Evolutionary conservation across 2,329 filamentous ascomycete species (phyloP).

Genomic region (Cercospora berteroae): DNA sequence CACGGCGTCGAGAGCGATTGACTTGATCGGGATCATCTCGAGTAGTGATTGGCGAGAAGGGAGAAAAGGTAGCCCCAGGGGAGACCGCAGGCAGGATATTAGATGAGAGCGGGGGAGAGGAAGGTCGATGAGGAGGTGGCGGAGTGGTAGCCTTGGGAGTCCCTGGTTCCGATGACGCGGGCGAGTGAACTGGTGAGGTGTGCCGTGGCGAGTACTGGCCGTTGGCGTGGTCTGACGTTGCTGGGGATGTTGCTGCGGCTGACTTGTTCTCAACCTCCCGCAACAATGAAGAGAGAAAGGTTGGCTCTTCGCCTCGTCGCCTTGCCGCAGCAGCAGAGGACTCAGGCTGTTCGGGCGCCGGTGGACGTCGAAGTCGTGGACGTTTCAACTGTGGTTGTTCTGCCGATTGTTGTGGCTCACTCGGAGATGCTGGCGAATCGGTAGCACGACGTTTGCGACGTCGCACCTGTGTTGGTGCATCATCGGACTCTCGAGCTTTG

Average conservation of each 20-base stretch:
- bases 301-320: conserved; percentile 57
- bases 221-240: conserved; percentile 33
- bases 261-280: conserved; percentile 73
- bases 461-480: conserved; percentile 30
- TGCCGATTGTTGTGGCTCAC: conserved; percentile 57
- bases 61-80: conserved; percentile 67
- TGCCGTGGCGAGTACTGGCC: conserved; percentile 43
- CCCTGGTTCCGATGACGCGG: conserved; percentile 61
- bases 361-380: conserved; percentile 57
- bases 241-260: conserved; percentile 39
- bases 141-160: conserved; percentile 67
- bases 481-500: conserved; percentile 70
- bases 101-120: conserved; percentile 68
- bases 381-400: conserved; percentile 76
- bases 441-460: conserved; percentile 75
- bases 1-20: conserved; percentile 16
- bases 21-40: conserved; percentile 19
- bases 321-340: conserved; percentile 36
- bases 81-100: conserved; percentile 72
- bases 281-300: conserved; percentile 80
- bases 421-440: conserved; percentile 66
- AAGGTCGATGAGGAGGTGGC: conserved; percentile 65
- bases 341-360: conserved; percentile 44
- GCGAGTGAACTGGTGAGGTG: conserved; percentile 67
- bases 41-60: conserved; percentile 52